Base-by-base conservation (phyloP, 2,329 filamentous ascomycete species). In the Endoconidiophora laricicola region DNA sequence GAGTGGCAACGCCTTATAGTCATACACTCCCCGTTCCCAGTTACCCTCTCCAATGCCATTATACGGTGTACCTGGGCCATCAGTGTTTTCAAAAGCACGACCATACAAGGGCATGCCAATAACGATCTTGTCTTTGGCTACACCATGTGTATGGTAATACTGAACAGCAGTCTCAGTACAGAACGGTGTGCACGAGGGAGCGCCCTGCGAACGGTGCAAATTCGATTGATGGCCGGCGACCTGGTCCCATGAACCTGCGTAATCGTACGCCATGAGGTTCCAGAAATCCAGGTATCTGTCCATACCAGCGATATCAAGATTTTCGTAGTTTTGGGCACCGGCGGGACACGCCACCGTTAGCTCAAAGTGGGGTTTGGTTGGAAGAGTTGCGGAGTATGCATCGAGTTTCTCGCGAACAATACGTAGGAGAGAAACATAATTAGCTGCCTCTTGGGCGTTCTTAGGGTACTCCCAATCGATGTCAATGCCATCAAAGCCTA, bases 21-120 rank as follows among this genome's bases (percentile, higher is more conserved):
- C 88, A 69, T 83, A 85, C 1, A 94, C 77, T 1, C 87, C 87
- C 6, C 74, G 70, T 66, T 95, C 88, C 83, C 84, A 95, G 50
- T 74, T 83, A 0, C 87, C 90, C 49, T 79, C 71, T 1, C 87
- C 88, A 6, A 85, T 71, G 5, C 86, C 87, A 45, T 63, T 73
- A 65, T 74, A 95, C 0, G 76, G 66, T 29, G 69, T 63, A 1
- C 90, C 90, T 0, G 78, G 73, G 0, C 87, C 88, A 23, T 81
- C 72, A 0, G 90, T 95, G 55, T 78, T 76, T 57, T 79, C 72
- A 62, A 95, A 96, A 0, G 85, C 78, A 36, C 87, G 83, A 1
- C 90, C 90, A 61, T 95, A 96, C 10, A 96, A 69, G 2, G 90
- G 88, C 83, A 95, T 90, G 2, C 90, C 88, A 12, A 95, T 64